Percentiles rank a stretch among this genome's conserved stretches.
These are phyloP conservation scores for Juncus effusus DNA, from an alignment of 176 grass and related monocot genomes.

Conservation along the genomic window DNA sequence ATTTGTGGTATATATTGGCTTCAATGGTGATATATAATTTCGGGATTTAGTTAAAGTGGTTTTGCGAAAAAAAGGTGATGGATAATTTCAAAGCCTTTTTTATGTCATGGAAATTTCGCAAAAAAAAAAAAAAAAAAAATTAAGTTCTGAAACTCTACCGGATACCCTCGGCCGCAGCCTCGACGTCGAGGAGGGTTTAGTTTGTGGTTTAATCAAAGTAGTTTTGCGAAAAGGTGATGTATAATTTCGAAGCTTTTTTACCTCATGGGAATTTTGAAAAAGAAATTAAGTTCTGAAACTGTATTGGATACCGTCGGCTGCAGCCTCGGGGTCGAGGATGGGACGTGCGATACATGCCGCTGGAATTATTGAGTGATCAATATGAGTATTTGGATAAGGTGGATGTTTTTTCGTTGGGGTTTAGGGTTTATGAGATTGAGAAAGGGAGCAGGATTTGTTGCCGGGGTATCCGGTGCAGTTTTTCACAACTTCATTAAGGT, in stretches of 20 bases:
- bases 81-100: background rate
- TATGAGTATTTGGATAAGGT: constrained; percentile 81
- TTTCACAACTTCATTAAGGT: background rate
- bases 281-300: background rate
- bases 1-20: no score
- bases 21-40: no score
- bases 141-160: no score
- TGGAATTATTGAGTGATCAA: constrained; percentile 69
- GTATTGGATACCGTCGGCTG: constrained; percentile 12
- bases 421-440: constrained; percentile 56
- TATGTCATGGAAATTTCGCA: background rate
- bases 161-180: constrained; percentile 5
- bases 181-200: no score
- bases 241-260: background rate
- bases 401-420: constrained; percentile 76
- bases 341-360: constrained; percentile 87
- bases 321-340: constrained; percentile 67
- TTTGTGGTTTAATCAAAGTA: no score
- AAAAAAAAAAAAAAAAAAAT: constrained; percentile 3
- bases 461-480: background rate
- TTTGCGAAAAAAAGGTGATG: no score
- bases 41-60: no score
- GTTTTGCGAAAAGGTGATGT: no score
- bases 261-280: background rate
- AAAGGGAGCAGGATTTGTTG: constrained; percentile 45